Conservation (phyloP, 2,329 filamentous ascomycete genomes). For the Penicillium sp. region DNA sequence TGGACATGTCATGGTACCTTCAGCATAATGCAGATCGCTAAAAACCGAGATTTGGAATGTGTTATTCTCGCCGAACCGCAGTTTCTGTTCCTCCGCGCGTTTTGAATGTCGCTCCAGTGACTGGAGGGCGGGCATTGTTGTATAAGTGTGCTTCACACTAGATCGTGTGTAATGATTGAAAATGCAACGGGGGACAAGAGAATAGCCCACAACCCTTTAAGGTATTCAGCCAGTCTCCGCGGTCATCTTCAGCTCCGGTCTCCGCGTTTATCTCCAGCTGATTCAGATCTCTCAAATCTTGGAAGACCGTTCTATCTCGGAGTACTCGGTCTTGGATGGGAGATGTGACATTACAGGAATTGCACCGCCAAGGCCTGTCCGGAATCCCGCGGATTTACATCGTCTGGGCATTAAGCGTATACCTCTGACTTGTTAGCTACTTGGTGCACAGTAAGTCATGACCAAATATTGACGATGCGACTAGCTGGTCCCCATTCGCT, state of each 20-base stretch:
- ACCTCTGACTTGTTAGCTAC: too few relatives aligned
- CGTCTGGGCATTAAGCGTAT: too few relatives aligned
- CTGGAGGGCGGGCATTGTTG: not conserved
- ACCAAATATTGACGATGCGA: too few relatives aligned
- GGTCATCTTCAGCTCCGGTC: not conserved
- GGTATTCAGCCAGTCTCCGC: not conserved
- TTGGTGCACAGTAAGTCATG: too few relatives aligned
- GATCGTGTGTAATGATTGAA: not conserved
- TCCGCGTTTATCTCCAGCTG: too few relatives aligned
- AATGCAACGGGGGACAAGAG: not conserved
- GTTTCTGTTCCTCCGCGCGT: not conserved
- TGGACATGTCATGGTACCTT: constrained; percentile 51
- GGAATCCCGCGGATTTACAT: not conserved
- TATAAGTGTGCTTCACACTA: not conserved
- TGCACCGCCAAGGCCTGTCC: not conserved
- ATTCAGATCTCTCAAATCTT: too few relatives aligned
- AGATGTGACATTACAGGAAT: constrained; percentile 8
- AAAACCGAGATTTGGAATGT: constrained; percentile 57
- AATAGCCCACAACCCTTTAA: not conserved
- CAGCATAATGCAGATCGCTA: constrained; percentile 68
- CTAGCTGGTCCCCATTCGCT: too few relatives aligned
- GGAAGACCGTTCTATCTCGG: too few relatives aligned
- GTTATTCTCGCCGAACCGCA: constrained; percentile 26
- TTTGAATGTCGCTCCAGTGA: not conserved
- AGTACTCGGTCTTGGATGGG: not conserved